These are phyloP conservation scores for Hanseniaspora clermontiae DNA, from an alignment of 805 yeast species.

Conservation along the genomic window DNA sequence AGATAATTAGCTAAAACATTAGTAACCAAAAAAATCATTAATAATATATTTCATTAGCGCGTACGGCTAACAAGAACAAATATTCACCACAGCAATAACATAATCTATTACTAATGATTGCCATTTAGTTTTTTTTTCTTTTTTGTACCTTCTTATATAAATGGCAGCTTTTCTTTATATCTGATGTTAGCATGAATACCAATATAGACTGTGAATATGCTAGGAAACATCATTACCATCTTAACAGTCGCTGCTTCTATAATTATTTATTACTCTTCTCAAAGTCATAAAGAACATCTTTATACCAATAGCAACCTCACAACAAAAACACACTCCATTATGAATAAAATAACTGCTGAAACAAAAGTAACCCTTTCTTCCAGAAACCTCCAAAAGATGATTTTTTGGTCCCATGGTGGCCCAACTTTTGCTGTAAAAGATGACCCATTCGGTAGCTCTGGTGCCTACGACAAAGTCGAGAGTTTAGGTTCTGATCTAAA, in stretches of 20 bases:
- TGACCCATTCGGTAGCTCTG: slow-evolving; percentile 37
- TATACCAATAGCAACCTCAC: no score
- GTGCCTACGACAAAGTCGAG: slow-evolving; percentile 45
- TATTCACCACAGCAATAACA: neutral
- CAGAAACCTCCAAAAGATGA: slow-evolving; percentile 37
- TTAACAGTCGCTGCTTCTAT: neutral
- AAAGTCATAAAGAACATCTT: no score
- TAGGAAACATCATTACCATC: neutral
- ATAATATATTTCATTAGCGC: no score
- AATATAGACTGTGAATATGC: neutral
- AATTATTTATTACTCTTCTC: neutral
- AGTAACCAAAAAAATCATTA: neutral
- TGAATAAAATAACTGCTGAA: neutral
- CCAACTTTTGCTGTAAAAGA: slow-evolving; percentile 58
- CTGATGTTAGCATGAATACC: neutral
- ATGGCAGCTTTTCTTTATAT: neutral
- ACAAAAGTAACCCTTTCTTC: neutral
- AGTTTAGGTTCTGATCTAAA: slow-evolving; percentile 42
- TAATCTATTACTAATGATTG: no score
- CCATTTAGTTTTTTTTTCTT: no score
- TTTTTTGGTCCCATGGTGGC: slow-evolving; percentile 72
- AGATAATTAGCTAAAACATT: neutral
- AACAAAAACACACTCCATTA: neutral
- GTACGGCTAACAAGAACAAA: neutral
- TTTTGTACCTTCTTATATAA: no score